Conservation (phyloP, 345 rosid genomes). For the Clarkia xantiana region DNA sequence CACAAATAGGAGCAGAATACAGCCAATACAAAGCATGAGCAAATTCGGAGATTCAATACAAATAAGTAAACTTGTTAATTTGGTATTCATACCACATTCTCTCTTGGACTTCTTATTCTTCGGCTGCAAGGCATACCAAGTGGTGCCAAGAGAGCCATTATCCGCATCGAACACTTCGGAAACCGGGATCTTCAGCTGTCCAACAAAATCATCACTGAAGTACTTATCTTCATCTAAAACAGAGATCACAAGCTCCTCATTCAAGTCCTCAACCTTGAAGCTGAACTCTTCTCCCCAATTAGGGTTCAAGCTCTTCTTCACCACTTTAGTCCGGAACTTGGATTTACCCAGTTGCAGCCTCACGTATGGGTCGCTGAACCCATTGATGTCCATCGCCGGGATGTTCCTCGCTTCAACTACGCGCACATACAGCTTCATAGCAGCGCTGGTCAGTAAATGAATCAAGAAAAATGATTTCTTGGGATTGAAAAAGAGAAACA, state of each 20-base stretch:
- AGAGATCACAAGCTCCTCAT: constrained; percentile 56
- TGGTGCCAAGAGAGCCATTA: constrained; percentile 54
- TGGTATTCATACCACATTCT: constrained; percentile 52
- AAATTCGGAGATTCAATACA: too few species aligned
- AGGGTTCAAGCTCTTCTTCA: constrained; percentile 78
- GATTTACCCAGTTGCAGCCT: constrained; percentile 68
- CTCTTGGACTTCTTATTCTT: constrained; percentile 67
- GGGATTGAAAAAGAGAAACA: background rate
- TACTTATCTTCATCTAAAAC: constrained; percentile 88
- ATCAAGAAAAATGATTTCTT: background rate
- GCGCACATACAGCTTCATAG: constrained; percentile 66
- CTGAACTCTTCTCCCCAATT: constrained; percentile 81
- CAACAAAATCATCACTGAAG: constrained; percentile 77
- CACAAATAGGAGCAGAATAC: too few species aligned
- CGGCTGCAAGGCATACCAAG: constrained; percentile 68
- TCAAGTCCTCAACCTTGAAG: constrained; percentile 88
- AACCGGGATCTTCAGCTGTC: constrained; percentile 52
- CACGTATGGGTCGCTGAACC: constrained; percentile 82
- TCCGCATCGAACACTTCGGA: constrained; percentile 61
- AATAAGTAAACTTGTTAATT: too few species aligned
- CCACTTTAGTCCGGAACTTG: constrained; percentile 62
- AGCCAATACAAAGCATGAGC: too few species aligned
- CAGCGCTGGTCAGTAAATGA: background rate
- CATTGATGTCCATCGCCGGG: constrained; percentile 82
- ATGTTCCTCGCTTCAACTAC: constrained; percentile 72